These are phyloP conservation scores for Guadua angustifolia DNA, from an alignment of 176 grass and related monocot genomes.

Conservation along the genomic window DNA sequence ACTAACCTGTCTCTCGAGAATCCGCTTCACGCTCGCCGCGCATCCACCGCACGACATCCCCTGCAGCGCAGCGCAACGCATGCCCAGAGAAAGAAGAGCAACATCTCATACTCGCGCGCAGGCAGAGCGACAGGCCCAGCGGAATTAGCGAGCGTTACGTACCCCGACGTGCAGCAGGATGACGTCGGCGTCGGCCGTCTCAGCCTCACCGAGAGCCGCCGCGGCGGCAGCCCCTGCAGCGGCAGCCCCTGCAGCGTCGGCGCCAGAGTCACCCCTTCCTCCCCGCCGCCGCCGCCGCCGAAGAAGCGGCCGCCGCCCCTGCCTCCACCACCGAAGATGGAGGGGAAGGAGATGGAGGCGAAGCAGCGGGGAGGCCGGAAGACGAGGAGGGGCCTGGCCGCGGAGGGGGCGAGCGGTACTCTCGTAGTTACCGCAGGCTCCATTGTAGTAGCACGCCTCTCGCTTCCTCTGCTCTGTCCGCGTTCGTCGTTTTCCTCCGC, in stretches of 20 bases:
- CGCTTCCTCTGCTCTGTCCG: neutral
- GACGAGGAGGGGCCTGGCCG: neutral
- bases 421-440: constrained; percentile 42
- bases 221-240: constrained; percentile 38
- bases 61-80: constrained; percentile 29
- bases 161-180: constrained; percentile 87
- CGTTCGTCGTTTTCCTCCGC: neutral
- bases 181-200: constrained; percentile 40
- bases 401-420: neutral
- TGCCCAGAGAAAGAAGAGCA: neutral
- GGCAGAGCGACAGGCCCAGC: neutral
- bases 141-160: neutral
- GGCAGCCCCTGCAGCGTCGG: constrained; percentile 33
- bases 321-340: constrained; percentile 37
- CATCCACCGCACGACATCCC: constrained; percentile 90
- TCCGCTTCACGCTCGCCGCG: constrained; percentile 69
- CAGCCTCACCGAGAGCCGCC: constrained; percentile 42
- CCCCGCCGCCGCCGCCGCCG: too few relatives aligned
- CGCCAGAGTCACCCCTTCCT: constrained; percentile 11
- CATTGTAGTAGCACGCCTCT: constrained; percentile 18
- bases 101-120: neutral
- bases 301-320: neutral
- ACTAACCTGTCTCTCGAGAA: constrained; percentile 73
- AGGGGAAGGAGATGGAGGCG: constrained; percentile 26
- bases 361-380: neutral